These are phyloP conservation scores for Penicillium canescens DNA, from an alignment of 495 filamentous ascomycete species.

Conservation along the genomic window DNA sequence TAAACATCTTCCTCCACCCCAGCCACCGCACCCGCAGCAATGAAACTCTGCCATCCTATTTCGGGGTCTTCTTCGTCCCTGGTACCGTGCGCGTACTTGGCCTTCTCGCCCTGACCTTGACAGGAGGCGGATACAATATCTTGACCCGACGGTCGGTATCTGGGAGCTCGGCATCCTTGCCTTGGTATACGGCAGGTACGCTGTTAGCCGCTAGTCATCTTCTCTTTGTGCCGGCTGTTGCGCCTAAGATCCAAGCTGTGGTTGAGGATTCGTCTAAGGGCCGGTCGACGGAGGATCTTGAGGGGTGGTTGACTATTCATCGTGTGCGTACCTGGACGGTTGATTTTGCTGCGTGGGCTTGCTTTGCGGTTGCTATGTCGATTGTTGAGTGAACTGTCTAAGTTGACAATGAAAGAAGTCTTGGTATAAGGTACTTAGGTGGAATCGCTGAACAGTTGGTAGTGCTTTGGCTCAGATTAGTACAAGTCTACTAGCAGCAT, in stretches of 20 bases:
- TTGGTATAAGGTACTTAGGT: neutral
- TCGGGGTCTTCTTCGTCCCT: neutral
- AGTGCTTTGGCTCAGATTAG: neutral
- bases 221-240: neutral
- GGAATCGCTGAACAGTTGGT: neutral
- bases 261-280: neutral
- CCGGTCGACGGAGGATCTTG: neutral
- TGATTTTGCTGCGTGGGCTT: neutral
- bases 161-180: neutral
- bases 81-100: neutral
- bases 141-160: neutral
- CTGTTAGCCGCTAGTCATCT: neutral
- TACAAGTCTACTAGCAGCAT: too few relatives aligned
- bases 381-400: neutral
- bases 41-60: neutral
- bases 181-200: neutral
- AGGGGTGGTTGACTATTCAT: neutral
- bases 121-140: neutral
- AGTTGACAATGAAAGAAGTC: neutral
- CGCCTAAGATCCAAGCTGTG: neutral
- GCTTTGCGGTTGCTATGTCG: neutral
- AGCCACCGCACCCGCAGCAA: neutral
- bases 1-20: neutral
- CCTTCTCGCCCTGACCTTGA: neutral
- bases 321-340: neutral